Percentiles rank a stretch among this genome's conserved stretches.
Evolutionary conservation across 1,139 yeast genomes (phyloP).

Genomic region (Wickerhamiella pararugosa): DNA sequence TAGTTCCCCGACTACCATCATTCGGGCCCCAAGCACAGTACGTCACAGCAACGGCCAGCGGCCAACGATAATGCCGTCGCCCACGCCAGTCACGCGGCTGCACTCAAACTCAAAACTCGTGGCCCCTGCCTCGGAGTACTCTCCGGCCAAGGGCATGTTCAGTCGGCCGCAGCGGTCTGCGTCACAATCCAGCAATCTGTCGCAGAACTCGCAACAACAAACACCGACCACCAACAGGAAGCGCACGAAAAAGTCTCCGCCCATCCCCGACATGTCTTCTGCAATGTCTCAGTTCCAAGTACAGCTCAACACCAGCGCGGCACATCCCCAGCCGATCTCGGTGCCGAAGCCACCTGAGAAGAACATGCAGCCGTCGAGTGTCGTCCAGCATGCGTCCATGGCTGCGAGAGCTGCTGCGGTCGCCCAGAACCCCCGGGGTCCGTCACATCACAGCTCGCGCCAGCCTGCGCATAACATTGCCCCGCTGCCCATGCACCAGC

Average conservation of each 20-base stretch:
- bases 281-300: constrained; percentile 22
- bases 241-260: constrained; percentile 6
- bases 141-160: constrained; percentile 22
- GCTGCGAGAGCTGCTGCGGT: constrained; percentile 9
- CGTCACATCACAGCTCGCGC: neutral
- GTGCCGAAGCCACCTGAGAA: constrained; percentile 6
- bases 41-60: neutral
- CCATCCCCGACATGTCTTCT: constrained; percentile 19
- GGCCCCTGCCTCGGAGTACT: constrained; percentile 19
- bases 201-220: constrained; percentile 1
- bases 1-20: constrained; percentile 6
- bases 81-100: constrained; percentile 20
- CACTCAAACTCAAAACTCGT: constrained; percentile 16
- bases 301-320: constrained; percentile 13
- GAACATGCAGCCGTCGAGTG: constrained; percentile 6
- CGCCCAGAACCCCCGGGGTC: constrained; percentile 2
- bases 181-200: constrained; percentile 8
- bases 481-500: neutral
- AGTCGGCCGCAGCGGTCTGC: constrained; percentile 1
- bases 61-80: constrained; percentile 13
- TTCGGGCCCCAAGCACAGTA: neutral
- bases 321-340: constrained; percentile 6
- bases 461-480: neutral
- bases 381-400: constrained; percentile 1
- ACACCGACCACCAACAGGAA: constrained; percentile 6